phyloP scores from a whole-genome alignment of 208 protist species.

The Phytomonas sp. region DNA sequence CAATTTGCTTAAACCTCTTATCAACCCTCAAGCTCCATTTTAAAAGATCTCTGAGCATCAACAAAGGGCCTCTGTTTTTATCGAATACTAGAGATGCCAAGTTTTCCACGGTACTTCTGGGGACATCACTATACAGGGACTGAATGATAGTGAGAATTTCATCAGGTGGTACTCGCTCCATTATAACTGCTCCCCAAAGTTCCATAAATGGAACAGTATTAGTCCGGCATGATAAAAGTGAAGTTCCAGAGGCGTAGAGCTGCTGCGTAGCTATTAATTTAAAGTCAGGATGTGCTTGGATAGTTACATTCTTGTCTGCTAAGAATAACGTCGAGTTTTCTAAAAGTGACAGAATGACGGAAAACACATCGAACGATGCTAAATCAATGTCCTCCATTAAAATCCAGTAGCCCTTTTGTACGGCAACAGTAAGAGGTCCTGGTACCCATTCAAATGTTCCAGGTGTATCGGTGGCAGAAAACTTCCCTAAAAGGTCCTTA shows the following conservation, averaged over 20 bases:
- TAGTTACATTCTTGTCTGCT: conserved; percentile 90
- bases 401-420: conserved; percentile 95
- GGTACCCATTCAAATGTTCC: conserved; percentile 98
- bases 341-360: conserved; percentile 95
- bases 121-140: conserved; percentile 37
- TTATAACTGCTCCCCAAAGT: conserved; percentile 70
- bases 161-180: conserved; percentile 54
- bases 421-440: conserved; percentile 95
- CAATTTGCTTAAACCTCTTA: conserved; percentile 25
- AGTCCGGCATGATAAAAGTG: background rate
- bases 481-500: conserved; percentile 98
- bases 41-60: conserved; percentile 82
- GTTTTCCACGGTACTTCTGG: conserved; percentile 27
- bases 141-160: conserved; percentile 57
- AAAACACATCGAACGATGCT: conserved; percentile 97
- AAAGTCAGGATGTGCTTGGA: conserved; percentile 81
- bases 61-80: conserved; percentile 20
- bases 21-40: conserved; percentile 90
- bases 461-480: conserved; percentile 96
- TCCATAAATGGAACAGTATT: conserved; percentile 68
- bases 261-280: conserved; percentile 87
- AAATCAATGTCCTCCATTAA: conserved; percentile 99
- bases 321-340: conserved; percentile 94
- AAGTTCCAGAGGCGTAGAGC: conserved; percentile 41
- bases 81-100: conserved; percentile 27